Conservation (phyloP, 179 eudicot species). For the Camellia oleifera region DNA sequence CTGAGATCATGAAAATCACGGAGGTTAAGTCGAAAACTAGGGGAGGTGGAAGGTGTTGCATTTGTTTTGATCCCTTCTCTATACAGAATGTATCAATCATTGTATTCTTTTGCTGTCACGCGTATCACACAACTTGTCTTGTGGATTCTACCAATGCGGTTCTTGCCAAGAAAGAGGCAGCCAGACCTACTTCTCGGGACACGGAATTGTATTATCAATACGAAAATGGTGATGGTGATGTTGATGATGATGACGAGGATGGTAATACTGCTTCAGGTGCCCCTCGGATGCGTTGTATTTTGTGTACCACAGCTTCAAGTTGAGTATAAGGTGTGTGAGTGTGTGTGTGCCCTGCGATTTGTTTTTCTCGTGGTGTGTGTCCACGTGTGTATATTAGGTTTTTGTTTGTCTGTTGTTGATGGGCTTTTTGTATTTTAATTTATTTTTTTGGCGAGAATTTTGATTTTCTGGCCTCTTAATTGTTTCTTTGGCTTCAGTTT, state of each 20-base stretch:
- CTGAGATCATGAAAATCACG: constrained; percentile 46
- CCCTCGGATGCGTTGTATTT: constrained; percentile 66
- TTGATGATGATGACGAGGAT: constrained; percentile 46
- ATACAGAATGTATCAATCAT: constrained; percentile 71
- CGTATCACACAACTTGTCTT: constrained; percentile 81
- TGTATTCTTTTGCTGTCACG: constrained; percentile 88
- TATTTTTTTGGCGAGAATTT: too few relatives aligned
- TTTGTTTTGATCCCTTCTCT: constrained; percentile 89
- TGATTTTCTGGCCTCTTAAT: too few relatives aligned
- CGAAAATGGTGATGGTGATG: constrained; percentile 45
- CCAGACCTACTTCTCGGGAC: constrained; percentile 18
- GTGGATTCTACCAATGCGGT: constrained; percentile 59
- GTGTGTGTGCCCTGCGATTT: background rate
- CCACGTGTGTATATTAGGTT: background rate
- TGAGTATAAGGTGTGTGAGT: constrained; percentile 28
- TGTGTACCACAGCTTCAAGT: constrained; percentile 87
- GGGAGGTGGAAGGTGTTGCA: constrained; percentile 84
- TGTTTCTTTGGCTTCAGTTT: too few relatives aligned
- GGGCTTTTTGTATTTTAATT: too few relatives aligned
- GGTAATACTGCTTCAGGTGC: constrained; percentile 30
- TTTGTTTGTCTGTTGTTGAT: too few relatives aligned
- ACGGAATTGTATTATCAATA: constrained; percentile 32
- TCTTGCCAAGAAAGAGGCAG: constrained; percentile 37
- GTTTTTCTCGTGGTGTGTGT: constrained; percentile 2
- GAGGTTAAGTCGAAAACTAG: constrained; percentile 73